Evolutionary conservation across 139 green algal species (phyloP), one percentile per base, ranked within the genome.

Genomic region (Chlorella sp.): DNA sequence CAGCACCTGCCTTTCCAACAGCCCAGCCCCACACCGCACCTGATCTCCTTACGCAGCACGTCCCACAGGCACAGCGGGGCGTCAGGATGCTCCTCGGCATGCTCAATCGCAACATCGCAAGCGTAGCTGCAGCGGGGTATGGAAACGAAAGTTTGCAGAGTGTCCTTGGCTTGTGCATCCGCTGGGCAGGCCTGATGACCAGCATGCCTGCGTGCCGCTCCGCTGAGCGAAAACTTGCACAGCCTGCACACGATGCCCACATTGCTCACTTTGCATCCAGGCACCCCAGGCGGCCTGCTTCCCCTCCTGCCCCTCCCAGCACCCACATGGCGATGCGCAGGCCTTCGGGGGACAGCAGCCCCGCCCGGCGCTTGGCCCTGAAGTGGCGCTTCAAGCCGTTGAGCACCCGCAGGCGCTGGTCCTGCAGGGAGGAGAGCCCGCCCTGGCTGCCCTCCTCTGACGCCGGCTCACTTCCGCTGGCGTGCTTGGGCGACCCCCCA

Each of bases 361-460:
- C 94, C 64, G 94, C 89, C 43, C 91, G 77, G 60, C 90, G 85
- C 90, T 96, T 94, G 60, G 73, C 84, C 48, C 94, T 84, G 84
- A 95, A 95, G 87, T 95, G 92, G 51, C 92, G 91, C 90, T 97
- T 97, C 51, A 97, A 80, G 62, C 94, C 94, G 46, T 87, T 64
- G 44, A 86, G 80, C 43, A 95, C 83, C 4, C 90, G 81, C 7
- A 60, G 48, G 32, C 89, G 76, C 64, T 81, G 81, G 74, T 93
- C 91, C 26, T 77, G 70, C 70, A 75, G 68, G 19, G 51, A 60
- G 51, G 51, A 60, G 13, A 60, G 51, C 13, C 51, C 51, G 11
- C 2, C 51, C 51, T 60, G 13, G 51, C 38, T 41, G 36, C 30
- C 68, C 68, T 46, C 68, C 26, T 38, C 70, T 1, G n/a, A 30